Conservation (phyloP, 73 alveolate species). For the Tetrahymena elliotti region DNA sequence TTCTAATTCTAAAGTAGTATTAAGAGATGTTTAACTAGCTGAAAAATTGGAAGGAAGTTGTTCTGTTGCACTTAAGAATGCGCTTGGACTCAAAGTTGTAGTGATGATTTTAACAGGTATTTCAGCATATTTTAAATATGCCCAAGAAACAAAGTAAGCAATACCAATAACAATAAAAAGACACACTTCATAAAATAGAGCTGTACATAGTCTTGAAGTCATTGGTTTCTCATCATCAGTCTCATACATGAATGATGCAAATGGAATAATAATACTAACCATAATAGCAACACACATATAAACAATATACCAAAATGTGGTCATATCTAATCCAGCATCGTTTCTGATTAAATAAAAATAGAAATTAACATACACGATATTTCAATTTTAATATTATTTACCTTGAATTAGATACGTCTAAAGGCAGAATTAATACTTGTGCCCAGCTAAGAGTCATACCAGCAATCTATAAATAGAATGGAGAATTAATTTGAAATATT, state of each 20-base stretch:
- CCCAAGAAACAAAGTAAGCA: constrained; percentile 52
- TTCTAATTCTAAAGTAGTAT: constrained; percentile 37
- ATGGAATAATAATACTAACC: constrained; percentile 63
- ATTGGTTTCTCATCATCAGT: constrained; percentile 75
- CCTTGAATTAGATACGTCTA: constrained; percentile 74
- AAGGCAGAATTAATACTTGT: constrained; percentile 68
- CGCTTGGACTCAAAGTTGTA: background rate
- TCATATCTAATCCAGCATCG: constrained; percentile 70
- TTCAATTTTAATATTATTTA: background rate
- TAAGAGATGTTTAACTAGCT: background rate
- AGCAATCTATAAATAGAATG: background rate
- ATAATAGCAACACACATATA: constrained; percentile 55
- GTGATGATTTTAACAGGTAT: constrained; percentile 48
- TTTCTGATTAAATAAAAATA: constrained; percentile 9
- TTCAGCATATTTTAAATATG: constrained; percentile 41
- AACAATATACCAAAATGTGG: constrained; percentile 73
- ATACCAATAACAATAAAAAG: constrained; percentile 40
- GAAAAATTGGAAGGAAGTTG: background rate
- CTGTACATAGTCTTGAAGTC: constrained; percentile 47
- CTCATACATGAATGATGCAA: constrained; percentile 71
- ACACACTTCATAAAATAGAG: constrained; percentile 43
- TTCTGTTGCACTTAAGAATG: background rate
- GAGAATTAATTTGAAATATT: background rate
- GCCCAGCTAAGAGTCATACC: constrained; percentile 69
- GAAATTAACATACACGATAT: background rate